These are phyloP conservation scores for Hysterium pulicare DNA, from an alignment of 2,329 filamentous ascomycete genomes.

Conservation along the genomic window DNA sequence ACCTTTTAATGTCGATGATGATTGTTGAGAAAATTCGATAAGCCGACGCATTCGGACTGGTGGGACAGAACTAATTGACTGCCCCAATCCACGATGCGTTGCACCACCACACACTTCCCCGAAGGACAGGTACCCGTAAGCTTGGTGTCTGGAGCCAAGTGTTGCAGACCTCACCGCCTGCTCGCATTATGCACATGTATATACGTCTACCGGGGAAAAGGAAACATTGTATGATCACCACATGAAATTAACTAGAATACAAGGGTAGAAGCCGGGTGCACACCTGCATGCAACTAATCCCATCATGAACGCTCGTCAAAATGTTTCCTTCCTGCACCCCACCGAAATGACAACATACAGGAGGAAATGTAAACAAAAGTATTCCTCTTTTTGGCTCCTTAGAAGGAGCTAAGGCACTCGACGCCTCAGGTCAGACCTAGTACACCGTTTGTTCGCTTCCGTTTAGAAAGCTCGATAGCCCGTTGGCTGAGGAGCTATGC, in stretches of 20 bases:
- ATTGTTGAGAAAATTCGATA: background rate
- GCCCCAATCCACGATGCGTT: background rate
- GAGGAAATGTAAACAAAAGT: background rate
- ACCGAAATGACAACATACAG: background rate
- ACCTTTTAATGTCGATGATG: too few species aligned
- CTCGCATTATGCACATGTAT: background rate
- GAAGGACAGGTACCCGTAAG: background rate
- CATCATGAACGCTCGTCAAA: conserved; percentile 4
- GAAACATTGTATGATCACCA: conserved; percentile 1
- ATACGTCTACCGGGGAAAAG: background rate
- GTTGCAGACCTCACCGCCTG: background rate
- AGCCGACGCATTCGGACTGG: background rate
- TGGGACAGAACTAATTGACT: background rate
- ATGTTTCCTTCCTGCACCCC: background rate
- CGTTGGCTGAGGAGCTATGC: conserved; percentile 84
- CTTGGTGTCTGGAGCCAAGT: background rate
- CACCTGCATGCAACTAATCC: conserved; percentile 1
- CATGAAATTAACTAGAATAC: conserved; percentile 4
- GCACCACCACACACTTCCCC: background rate
- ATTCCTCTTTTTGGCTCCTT: background rate
- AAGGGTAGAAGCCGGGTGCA: conserved; percentile 3
- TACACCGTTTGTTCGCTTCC: background rate
- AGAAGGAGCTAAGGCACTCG: too few species aligned
- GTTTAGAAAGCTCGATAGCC: conserved; percentile 44
- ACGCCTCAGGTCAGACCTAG: background rate